Conservation (phyloP, 116 monocot species). For the Trichopus zeylanicus region DNA sequence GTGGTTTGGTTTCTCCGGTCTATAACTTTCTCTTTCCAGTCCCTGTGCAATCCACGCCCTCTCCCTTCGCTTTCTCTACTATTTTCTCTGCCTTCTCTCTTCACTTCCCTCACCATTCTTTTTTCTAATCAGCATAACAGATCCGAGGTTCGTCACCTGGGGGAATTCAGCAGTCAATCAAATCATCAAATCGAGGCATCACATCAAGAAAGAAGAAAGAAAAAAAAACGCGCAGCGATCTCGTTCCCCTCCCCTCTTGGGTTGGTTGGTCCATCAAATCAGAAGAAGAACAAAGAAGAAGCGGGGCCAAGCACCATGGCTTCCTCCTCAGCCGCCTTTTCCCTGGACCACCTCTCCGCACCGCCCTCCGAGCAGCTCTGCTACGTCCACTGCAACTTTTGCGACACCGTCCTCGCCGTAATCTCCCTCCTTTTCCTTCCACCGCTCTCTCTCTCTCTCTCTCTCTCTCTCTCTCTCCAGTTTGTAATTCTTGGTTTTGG, state of each 20-base stretch:
- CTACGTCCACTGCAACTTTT: conserved; percentile 98
- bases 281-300: background rate
- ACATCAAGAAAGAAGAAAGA: conserved; percentile 4
- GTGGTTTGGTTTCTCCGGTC: too few relatives aligned
- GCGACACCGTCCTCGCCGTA: conserved; percentile 97
- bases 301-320: conserved; percentile 20
- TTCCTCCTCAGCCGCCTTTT: conserved; percentile 64
- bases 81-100: conserved; percentile 8
- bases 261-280: background rate
- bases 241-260: too few relatives aligned
- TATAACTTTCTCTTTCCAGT: conserved; percentile 16
- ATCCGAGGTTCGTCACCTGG: conserved; percentile 53
- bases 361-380: conserved; percentile 98
- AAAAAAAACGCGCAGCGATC: too few relatives aligned
- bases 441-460: too few relatives aligned
- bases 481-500: too few relatives aligned
- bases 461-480: too few relatives aligned
- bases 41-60: conserved; percentile 1
- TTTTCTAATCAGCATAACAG: conserved; percentile 39
- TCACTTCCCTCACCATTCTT: conserved; percentile 1
- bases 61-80: background rate
- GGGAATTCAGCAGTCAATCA: conserved; percentile 29
- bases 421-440: background rate
- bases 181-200: conserved; percentile 24
- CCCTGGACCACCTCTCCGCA: conserved; percentile 84